phyloP scores from a whole-genome alignment of 2,329 filamentous ascomycete genomes.

The Microcyclospora tardicrescens region DNA sequence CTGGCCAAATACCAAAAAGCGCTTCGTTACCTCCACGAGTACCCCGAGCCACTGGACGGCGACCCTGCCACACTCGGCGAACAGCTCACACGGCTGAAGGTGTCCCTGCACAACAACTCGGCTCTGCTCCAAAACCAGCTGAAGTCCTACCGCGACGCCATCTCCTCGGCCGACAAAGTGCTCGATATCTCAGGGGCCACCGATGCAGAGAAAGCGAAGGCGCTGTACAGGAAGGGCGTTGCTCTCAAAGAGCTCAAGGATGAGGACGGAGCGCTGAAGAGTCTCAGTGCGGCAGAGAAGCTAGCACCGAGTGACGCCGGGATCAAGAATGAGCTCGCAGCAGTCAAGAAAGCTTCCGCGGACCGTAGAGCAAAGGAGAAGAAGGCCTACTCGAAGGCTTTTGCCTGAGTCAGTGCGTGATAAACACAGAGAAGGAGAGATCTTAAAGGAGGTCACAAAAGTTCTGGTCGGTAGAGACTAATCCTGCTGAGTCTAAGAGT shows the following conservation, averaged over 20 bases:
- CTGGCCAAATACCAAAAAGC: constrained; percentile 93
- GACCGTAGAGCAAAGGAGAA: constrained; percentile 77
- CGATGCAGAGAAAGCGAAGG: constrained; percentile 77
- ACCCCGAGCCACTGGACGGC: constrained; percentile 54
- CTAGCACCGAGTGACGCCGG: constrained; percentile 55
- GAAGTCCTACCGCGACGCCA: constrained; percentile 55
- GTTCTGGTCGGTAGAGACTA: no score
- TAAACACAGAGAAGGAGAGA: no score
- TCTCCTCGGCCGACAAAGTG: constrained; percentile 58
- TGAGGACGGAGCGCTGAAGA: constrained; percentile 56
- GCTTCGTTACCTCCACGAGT: constrained; percentile 76
- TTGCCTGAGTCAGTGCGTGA: constrained; percentile 27
- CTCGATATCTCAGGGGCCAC: constrained; percentile 51
- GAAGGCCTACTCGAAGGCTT: constrained; percentile 87
- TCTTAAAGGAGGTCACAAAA: no score
- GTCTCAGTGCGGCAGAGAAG: constrained; percentile 32
- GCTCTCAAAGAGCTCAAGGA: constrained; percentile 68
- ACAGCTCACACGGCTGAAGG: constrained; percentile 60
- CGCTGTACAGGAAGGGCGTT: constrained; percentile 67
- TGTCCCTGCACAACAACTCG: constrained; percentile 78
- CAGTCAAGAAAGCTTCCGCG: constrained; percentile 63
- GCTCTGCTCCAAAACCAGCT: constrained; percentile 78
- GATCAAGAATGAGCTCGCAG: constrained; percentile 59
- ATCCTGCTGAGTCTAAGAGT: no score
- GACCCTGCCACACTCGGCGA: constrained; percentile 55